Evolutionary conservation across 306 rosid genomes (phyloP), one percentile per base, ranked within the genome.

Genomic region (Vigna angularis): DNA sequence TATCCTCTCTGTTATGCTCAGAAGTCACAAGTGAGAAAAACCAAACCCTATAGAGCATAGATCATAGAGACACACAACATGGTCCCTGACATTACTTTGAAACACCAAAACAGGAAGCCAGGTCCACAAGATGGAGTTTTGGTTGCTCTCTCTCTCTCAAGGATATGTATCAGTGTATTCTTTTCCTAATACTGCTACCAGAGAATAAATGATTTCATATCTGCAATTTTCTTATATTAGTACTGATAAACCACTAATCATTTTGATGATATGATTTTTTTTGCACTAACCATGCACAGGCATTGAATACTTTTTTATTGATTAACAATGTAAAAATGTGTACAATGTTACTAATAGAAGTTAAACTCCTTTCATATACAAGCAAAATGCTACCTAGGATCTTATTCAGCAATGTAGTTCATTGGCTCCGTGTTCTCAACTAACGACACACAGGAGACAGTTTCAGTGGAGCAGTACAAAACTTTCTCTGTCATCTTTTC

Each of bases 21-120:
- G 63, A 70, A 50, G 74, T 69, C 56, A 69, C 73, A 68, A 7
- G 58, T 48, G 15, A 26, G 44, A 49, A 67, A 40, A 67, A 67
- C 26, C 53, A 14, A 42, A 3, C 22, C 28, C 3, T 13, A 20
- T 38, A 63, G 24, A 63, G 40, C 48, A 64, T 10, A 64, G 9
- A 64, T n/a, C 24, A 38, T 1, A 17, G 30, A 64, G 5, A 22
- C 36, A 42, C 15, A 24, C 38, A 59, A 38, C 36, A 9, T 26
- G 32, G 12, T 38, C n/a, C 68, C 52, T 18, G 16, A 40, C 49
- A 66, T 40, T 20, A 40, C 42, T 40, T 4, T 40, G 17, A 66
- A 66, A 66, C 32, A 16, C 71, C 70, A 40, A 18, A 38, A 40
- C 32, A 17, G 28, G 4, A 38, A 36, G 38, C 3, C 34, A 66